These are phyloP conservation scores for Trametes hirsuta DNA, from an alignment of 1,284 basidiomycete genomes.

Conservation along the genomic window DNA sequence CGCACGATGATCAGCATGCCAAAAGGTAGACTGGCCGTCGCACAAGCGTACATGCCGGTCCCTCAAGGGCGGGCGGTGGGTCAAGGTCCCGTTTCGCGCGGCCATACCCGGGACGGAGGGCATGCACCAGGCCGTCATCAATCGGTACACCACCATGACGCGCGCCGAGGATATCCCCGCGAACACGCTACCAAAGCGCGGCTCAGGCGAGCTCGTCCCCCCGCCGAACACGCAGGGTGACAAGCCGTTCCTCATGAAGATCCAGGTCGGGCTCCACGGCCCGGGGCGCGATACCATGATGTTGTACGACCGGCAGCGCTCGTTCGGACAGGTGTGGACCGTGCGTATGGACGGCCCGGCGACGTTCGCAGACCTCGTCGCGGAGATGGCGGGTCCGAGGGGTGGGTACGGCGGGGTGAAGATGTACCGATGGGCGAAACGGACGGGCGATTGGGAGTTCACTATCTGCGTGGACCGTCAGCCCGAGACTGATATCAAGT, in stretches of 20 bases:
- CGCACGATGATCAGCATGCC: conserved; percentile 38
- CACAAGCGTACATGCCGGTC: conserved; percentile 44
- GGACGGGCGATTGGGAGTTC: conserved; percentile 32
- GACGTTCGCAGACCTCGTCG: conserved; percentile 24
- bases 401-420: conserved; percentile 28
- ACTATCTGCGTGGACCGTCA: conserved; percentile 32
- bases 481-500: conserved; percentile 24
- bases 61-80: conserved; percentile 45
- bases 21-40: conserved; percentile 42
- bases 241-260: conserved; percentile 45
- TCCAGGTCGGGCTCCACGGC: conserved; percentile 33
- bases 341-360: conserved; percentile 8
- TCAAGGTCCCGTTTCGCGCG: conserved; percentile 33
- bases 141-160: conserved; percentile 15
- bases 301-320: conserved; percentile 46
- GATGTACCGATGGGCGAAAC: conserved; percentile 38
- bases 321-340: conserved; percentile 38
- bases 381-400: conserved; percentile 23
- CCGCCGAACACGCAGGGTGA: conserved; percentile 40
- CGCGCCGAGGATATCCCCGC: neutral
- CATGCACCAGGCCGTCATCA: conserved; percentile 12
- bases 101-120: conserved; percentile 17
- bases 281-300: conserved; percentile 28
- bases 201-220: neutral
- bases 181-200: neutral